Evolutionary conservation across 73 alveolate genomes (phyloP), one percentile per base, ranked within the genome.

Genomic region (Paramecium sonneborni): DNA sequence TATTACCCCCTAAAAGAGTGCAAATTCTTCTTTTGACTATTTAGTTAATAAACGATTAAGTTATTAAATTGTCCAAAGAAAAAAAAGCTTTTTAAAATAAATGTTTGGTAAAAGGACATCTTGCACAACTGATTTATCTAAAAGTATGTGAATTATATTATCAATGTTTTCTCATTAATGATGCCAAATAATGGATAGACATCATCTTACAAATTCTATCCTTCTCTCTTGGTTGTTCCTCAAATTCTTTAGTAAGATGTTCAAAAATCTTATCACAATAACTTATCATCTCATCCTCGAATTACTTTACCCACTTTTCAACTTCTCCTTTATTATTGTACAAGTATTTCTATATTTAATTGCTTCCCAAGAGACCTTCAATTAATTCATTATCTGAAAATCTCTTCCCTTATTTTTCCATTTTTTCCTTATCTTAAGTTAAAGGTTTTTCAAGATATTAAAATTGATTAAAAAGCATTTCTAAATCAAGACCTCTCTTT

Each of bases 1-100:
- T 62, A 32, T 62, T 26, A 30, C 84, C 12, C 84, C 84, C 7
- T 15, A 62, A 26, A 26, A 62, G 23, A 26, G 21, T 11, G 44
- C 14, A 2, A 62, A 62, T 62, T 14, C 38, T 6, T 30, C 48
- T 26, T 62, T 62, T 30, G 84, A 62, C 12, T 62, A 26, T 62
- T 62, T 62, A 30, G 84, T 62, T 4, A 62, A 62, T 62, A 62
- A 62, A 62, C 28, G 84, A 30, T 62, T 62, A 11, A 62, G 84
- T 30, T 62, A 62, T 7, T 12, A 62, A 20, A 62, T 62, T 30
- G 84, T 62, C 23, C 24, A 62, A 11, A 62, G 84, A 62, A 62
- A 32, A 62, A 23, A 62, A 8, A 32, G 39, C 6, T 62, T 30
- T 28, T 32, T 23, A 62, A 62, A 62, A 14, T 32, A 62, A n/a